Evolutionary conservation across 805 yeast genomes (phyloP), one percentile per base, ranked within the genome.

Genomic region (Sugiyamaella qingdaonensis): DNA sequence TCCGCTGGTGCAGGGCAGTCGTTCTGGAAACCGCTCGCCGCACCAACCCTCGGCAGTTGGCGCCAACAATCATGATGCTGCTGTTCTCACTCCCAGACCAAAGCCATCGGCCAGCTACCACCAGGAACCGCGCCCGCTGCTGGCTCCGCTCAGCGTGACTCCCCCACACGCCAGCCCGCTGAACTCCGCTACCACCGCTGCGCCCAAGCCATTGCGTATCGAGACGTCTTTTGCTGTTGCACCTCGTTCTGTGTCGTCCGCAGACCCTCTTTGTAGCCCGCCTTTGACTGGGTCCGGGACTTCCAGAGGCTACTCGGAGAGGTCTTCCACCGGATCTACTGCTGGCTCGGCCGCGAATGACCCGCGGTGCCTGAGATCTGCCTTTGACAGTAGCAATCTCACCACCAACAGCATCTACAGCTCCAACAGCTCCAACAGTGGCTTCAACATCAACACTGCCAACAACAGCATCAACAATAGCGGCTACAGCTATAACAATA

Each of bases 21-120:
- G 48, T 32, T 32, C 48, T 14, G 48, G 48, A 14, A 45, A 45
- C 48, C 33, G 13, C 33, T 7, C 36, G 48, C 48, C 34, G 48
- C 37, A 31, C 46, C 33, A 19, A n/a, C 10, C 8, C 16, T 45
- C 16, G 19, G 19, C 8, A 21, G 21, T 21, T 8, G 43, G 21
- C 24, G 24, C 24, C 24, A 3, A 39, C 43, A 39, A 19, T 39
- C 43, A 16, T 39, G 43, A 39, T 39, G 24, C 5, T 39, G 29
- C 7, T 24, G 24, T 19, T 39, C 7, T 39, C 43, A 5, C 43
- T n/a, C 13, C 43, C 19, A 5, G 18, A n/a, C 14, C 3, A 19
- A 16, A 21, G 24, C 14, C 14, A 4, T 9, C 43, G 43, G 13
- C 43, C 24, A 39, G 19, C 24, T 10, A n/a, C 19, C 39, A 16